Percentiles rank a stretch among this genome's conserved stretches.
phyloP scores from a whole-genome alignment of 192 early-diverging fungal genomes.

The Gryganskiella cystojenkinii region DNA sequence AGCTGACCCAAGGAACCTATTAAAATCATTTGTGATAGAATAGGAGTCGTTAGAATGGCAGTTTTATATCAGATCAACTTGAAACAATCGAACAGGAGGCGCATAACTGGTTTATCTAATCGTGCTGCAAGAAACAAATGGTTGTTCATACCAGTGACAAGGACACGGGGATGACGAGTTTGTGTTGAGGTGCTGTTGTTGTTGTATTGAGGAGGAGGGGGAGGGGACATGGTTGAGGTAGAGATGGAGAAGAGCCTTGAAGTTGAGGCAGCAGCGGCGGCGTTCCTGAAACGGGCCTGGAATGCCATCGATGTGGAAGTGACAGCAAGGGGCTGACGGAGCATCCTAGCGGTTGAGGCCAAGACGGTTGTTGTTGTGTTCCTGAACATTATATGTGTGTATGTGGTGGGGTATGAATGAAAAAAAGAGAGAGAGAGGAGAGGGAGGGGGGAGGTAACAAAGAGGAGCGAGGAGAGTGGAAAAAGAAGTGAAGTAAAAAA shows the following conservation, averaged over 20 bases:
- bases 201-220: slow-evolving; percentile 9
- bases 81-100: too few species aligned
- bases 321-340: slow-evolving; percentile 8
- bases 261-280: slow-evolving; percentile 7
- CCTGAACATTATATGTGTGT: slow-evolving; percentile 11
- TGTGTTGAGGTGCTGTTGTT: neutral
- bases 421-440: neutral
- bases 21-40: neutral
- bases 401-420: neutral
- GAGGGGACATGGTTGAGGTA: neutral
- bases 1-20: slow-evolving; percentile 67
- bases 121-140: too few species aligned
- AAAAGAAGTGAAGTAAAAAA: neutral
- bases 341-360: slow-evolving; percentile 13
- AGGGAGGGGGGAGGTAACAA: neutral
- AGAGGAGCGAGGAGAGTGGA: neutral
- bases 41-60: too few species aligned
- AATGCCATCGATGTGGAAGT: neutral
- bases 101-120: too few species aligned
- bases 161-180: slow-evolving; percentile 60
- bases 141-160: slow-evolving; percentile 64
- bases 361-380: slow-evolving; percentile 6
- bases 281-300: slow-evolving; percentile 1
- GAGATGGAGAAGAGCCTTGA: slow-evolving; percentile 22
- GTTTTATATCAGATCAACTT: too few species aligned